Conservation (phyloP, 805 yeast genomes). For the Candida adriatica region DNA sequence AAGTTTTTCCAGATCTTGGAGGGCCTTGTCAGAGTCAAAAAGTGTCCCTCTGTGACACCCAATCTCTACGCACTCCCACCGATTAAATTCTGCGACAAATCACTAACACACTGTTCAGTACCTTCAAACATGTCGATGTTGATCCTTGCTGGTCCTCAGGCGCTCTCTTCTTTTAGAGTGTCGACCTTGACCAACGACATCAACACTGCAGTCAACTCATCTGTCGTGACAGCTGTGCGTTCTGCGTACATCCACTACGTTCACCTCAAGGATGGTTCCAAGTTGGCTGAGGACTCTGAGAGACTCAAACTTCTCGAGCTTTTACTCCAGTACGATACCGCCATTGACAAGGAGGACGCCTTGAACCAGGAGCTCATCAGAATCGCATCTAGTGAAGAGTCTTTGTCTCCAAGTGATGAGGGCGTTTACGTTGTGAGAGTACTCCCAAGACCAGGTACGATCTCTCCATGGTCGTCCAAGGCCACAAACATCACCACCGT, state of each 20-base stretch:
- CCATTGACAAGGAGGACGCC: constrained; percentile 46
- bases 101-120: background rate
- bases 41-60: too few relatives aligned
- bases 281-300: constrained; percentile 21
- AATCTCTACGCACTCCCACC: too few relatives aligned
- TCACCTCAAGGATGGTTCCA: constrained; percentile 37
- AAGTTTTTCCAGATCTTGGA: constrained; percentile 1
- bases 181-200: constrained; percentile 64
- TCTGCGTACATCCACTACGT: constrained; percentile 80
- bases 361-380: constrained; percentile 35
- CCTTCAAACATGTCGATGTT: constrained; percentile 32
- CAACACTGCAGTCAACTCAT: constrained; percentile 56
- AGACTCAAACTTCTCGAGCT: constrained; percentile 46
- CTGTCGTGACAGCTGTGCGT: constrained; percentile 62
- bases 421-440: constrained; percentile 62
- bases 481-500: constrained; percentile 92
- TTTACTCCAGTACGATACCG: constrained; percentile 69
- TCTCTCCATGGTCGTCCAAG: constrained; percentile 98
- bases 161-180: constrained; percentile 82
- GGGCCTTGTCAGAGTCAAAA: too few relatives aligned
- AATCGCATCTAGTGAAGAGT: constrained; percentile 26
- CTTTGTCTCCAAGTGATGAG: constrained; percentile 27
- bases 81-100: too few relatives aligned
- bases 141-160: constrained; percentile 81
- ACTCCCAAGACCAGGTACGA: constrained; percentile 91